Conservation (phyloP, 106 monocot genomes). For the Chionographis japonica region DNA sequence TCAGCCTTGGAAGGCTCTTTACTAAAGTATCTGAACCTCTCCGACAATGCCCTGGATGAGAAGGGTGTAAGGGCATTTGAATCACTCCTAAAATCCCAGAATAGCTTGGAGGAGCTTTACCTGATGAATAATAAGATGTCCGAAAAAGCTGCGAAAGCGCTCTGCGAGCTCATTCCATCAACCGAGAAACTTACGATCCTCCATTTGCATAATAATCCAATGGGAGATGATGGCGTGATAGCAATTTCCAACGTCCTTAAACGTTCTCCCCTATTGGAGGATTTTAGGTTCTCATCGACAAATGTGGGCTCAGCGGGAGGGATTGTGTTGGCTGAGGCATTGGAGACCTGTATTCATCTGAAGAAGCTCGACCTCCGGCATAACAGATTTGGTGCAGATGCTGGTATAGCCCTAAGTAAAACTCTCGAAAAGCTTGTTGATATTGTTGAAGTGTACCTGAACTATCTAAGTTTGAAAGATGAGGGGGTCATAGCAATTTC, state of each 20-base stretch:
- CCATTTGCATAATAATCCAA: slow-evolving; percentile 90
- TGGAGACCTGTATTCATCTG: slow-evolving; percentile 44
- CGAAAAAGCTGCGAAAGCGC: slow-evolving; percentile 80
- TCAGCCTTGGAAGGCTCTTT: slow-evolving; percentile 49
- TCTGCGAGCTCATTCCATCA: slow-evolving; percentile 71
- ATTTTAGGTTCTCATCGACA: slow-evolving; percentile 88
- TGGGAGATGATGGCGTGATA: slow-evolving; percentile 67
- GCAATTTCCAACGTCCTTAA: slow-evolving; percentile 60
- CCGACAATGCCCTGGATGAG: slow-evolving; percentile 92
- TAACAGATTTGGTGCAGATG: slow-evolving; percentile 81
- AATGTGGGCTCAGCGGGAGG: slow-evolving; percentile 77
- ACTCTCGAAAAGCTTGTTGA: slow-evolving; percentile 43
- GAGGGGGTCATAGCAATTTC: slow-evolving; percentile 54
- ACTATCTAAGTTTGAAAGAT: slow-evolving; percentile 84
- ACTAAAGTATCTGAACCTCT: slow-evolving; percentile 62
- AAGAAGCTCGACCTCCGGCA: slow-evolving; percentile 77
- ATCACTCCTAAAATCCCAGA: slow-evolving; percentile 72
- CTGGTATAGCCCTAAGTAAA: slow-evolving; percentile 56
- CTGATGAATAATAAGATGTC: slow-evolving; percentile 96
- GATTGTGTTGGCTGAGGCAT: slow-evolving; percentile 53
- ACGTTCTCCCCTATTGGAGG: slow-evolving; percentile 49
- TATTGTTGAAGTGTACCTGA: slow-evolving; percentile 67
- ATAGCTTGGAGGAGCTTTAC: slow-evolving; percentile 72
- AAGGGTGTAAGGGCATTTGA: slow-evolving; percentile 89
- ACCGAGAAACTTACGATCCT: slow-evolving; percentile 74